Percentiles rank a stretch among this genome's conserved stretches.
phyloP scores from a whole-genome alignment of 2,329 filamentous ascomycete species.

The Monosporascus ibericus region DNA sequence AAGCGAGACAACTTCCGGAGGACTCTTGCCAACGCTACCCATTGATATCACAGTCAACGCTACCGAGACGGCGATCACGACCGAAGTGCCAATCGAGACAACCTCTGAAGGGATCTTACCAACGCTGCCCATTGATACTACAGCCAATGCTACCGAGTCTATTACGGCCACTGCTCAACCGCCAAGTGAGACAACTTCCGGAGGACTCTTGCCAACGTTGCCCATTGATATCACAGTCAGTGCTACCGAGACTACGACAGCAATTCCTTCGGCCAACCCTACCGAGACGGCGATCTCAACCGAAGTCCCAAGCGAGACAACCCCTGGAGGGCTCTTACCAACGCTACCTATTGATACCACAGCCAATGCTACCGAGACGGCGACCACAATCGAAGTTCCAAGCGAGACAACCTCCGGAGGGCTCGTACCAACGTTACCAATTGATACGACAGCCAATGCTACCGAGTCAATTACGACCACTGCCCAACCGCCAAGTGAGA shows the following conservation, averaged over 20 bases:
- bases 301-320: neutral
- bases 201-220: too few species aligned
- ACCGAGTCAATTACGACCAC: conserved; percentile 1
- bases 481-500: too few species aligned
- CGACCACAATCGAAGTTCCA: neutral
- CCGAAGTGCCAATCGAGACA: too few species aligned
- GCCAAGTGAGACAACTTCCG: neutral
- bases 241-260: too few species aligned
- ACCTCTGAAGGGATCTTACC: neutral
- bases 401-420: too few species aligned
- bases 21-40: neutral
- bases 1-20: too few species aligned
- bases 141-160: neutral
- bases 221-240: too few species aligned
- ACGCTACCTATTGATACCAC: neutral
- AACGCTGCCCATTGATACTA: neutral
- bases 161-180: neutral
- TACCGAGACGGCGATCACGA: conserved; percentile 1
- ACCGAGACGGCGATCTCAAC: neutral
- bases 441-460: conserved; percentile 2
- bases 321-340: neutral
- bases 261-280: neutral
- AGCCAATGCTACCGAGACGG: conserved; percentile 5
- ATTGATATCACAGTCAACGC: conserved; percentile 2
- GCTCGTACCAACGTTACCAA: neutral